A percentile compares a stretch with the other conserved stretches of the same genome.
phyloP scores from a whole-genome alignment of 495 filamentous ascomycete genomes.

The Aspergillus taichungensis region DNA sequence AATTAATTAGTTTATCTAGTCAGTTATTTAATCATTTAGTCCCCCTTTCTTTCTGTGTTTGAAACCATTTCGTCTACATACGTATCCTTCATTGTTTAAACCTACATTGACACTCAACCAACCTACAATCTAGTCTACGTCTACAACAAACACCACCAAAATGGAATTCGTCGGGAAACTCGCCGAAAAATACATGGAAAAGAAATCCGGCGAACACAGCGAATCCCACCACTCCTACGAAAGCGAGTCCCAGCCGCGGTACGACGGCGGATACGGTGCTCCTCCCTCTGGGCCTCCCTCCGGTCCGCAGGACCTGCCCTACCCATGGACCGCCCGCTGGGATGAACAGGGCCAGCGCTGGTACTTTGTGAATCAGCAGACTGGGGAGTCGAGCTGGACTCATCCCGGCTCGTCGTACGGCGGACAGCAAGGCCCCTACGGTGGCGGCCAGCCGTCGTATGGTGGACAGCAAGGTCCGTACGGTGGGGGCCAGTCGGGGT shows the following conservation, averaged over 20 bases:
- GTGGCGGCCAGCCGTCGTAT: constrained; percentile 1
- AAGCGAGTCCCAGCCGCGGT: constrained; percentile 6
- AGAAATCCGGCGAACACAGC: constrained; percentile 2
- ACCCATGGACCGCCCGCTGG: constrained; percentile 47
- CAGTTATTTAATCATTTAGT: too few relatives aligned
- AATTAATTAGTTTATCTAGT: too few relatives aligned
- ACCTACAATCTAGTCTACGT: neutral
- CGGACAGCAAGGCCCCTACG: neutral
- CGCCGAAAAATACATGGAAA: constrained; percentile 15
- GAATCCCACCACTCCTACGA: constrained; percentile 1
- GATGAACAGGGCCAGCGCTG: constrained; percentile 43
- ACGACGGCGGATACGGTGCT: constrained; percentile 2
- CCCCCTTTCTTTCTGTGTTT: too few relatives aligned
- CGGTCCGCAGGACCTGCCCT: constrained; percentile 31
- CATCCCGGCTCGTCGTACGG: constrained; percentile 20
- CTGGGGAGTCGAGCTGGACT: constrained; percentile 46
- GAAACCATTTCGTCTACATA: too few relatives aligned
- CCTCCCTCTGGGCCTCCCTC: constrained; percentile 5
- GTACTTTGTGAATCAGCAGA: constrained; percentile 48
- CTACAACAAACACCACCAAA: constrained; percentile 1
- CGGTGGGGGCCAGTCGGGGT: too few relatives aligned
- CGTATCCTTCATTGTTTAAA: too few relatives aligned
- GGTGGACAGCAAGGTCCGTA: constrained; percentile 7
- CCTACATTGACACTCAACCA: neutral
- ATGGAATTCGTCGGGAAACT: constrained; percentile 38